phyloP scores from a whole-genome alignment of 1,139 yeast species.

The Meyerozyma athensensis region DNA sequence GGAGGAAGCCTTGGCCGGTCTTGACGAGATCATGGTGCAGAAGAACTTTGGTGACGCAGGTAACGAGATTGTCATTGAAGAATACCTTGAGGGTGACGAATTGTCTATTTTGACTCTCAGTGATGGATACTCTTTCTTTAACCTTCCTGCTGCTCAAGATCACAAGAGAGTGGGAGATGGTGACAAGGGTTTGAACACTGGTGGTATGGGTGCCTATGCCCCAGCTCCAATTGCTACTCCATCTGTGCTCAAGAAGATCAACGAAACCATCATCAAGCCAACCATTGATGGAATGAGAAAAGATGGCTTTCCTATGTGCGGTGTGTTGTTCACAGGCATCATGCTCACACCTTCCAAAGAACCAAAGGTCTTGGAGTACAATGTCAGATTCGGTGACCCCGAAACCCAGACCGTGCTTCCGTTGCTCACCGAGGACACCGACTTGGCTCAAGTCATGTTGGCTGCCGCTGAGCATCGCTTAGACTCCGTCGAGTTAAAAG shows the following conservation, averaged over 20 bases:
- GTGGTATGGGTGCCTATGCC: constrained; percentile 99
- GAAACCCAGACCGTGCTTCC: constrained; percentile 97
- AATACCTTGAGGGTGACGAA: constrained; percentile 94
- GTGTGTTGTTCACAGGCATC: constrained; percentile 94
- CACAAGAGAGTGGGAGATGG: constrained; percentile 94
- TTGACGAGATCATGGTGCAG: constrained; percentile 85
- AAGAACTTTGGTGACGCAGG: constrained; percentile 92
- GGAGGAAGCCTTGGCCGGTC: constrained; percentile 80
- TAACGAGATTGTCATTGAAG: constrained; percentile 94
- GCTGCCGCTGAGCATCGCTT: constrained; percentile 95
- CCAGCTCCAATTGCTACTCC: constrained; percentile 93
- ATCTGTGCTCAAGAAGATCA: constrained; percentile 61
- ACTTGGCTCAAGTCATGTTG: constrained; percentile 83
- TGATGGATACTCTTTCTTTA: constrained; percentile 89
- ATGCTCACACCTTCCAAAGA: constrained; percentile 76
- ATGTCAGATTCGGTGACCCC: constrained; percentile 98
- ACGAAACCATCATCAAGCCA: constrained; percentile 74
- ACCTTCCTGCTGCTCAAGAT: constrained; percentile 96
- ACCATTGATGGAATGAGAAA: constrained; percentile 95
- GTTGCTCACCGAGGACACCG: constrained; percentile 74
- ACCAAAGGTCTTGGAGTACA: constrained; percentile 94
- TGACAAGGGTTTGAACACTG: constrained; percentile 92
- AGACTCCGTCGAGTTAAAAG: constrained; percentile 70
- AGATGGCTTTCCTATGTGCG: constrained; percentile 94
- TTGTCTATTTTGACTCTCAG: constrained; percentile 86